Conservation (phyloP, 2,329 filamentous ascomycete species). For the Sclerotinia trifoliorum region DNA sequence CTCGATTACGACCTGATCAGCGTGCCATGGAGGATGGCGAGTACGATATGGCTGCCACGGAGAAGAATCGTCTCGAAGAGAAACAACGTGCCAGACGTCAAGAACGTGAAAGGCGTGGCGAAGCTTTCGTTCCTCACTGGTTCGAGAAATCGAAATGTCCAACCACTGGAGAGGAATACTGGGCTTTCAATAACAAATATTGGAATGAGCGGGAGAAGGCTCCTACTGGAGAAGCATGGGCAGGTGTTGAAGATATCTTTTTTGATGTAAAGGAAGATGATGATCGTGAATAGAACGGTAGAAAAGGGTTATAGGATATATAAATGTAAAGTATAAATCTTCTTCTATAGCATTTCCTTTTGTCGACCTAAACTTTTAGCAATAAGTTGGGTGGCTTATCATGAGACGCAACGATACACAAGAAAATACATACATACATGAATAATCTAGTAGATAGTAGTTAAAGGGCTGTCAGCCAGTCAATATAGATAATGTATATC, state of each 20-base stretch:
- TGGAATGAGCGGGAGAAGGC: slow-evolving; percentile 64
- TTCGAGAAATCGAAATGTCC: slow-evolving; percentile 72
- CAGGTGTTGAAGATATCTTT: slow-evolving; percentile 42
- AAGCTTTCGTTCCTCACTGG: slow-evolving; percentile 83
- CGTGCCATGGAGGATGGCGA: slow-evolving; percentile 98
- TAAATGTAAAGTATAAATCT: slow-evolving; percentile 16
- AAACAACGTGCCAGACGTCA: slow-evolving; percentile 77
- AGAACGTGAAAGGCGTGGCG: slow-evolving; percentile 70
- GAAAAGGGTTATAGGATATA: background rate
- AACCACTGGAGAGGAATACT: slow-evolving; percentile 83
- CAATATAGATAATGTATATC: background rate
- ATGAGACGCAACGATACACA: slow-evolving; percentile 1
- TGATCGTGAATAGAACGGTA: background rate
- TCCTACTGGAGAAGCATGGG: slow-evolving; percentile 37
- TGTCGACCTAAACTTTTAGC: background rate
- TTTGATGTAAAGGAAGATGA: slow-evolving; percentile 14
- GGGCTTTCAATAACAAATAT: slow-evolving; percentile 86
- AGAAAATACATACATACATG: background rate
- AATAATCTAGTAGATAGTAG: background rate
- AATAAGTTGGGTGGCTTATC: background rate
- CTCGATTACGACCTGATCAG: slow-evolving; percentile 88
- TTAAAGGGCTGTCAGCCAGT: background rate
- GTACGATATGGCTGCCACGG: slow-evolving; percentile 87
- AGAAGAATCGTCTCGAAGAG: slow-evolving; percentile 94
- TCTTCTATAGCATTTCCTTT: slow-evolving; percentile 22